A percentile compares a stretch with the other conserved stretches of the same genome.
phyloP scores from a whole-genome alignment of 2,329 filamentous ascomycete genomes.

The Fusarium torulosum region DNA sequence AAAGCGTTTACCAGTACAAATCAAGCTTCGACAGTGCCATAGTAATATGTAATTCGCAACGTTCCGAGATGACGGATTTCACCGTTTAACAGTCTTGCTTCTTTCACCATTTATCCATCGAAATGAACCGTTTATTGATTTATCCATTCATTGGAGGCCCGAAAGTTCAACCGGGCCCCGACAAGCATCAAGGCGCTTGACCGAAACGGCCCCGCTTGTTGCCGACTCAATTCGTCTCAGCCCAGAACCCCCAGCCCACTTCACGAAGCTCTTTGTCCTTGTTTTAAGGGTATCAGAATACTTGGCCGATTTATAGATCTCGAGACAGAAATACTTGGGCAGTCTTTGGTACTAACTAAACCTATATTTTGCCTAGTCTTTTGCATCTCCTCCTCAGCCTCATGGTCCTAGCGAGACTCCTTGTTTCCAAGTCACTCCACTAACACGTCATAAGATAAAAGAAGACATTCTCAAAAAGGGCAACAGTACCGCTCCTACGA shows the following conservation, averaged over 20 bases:
- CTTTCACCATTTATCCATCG: not conserved
- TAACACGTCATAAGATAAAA: slow-evolving; percentile 9
- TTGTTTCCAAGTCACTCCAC: slow-evolving; percentile 30
- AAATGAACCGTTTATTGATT: slow-evolving; percentile 18
- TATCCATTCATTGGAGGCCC: not conserved
- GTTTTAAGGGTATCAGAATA: not conserved
- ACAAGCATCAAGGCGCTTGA: slow-evolving; percentile 25
- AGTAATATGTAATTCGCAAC: slow-evolving; percentile 7
- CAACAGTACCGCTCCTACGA: not conserved
- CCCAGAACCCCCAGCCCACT: slow-evolving; percentile 5
- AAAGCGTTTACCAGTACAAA: not conserved
- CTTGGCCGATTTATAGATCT: not conserved
- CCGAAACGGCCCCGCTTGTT: slow-evolving; percentile 37
- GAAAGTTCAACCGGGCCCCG: too few species aligned
- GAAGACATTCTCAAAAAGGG: slow-evolving; percentile 13
- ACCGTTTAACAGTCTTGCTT: not conserved
- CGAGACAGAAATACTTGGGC: not conserved
- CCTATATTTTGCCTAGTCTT: not conserved
- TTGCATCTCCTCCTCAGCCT: not conserved
- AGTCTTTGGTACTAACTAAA: not conserved
- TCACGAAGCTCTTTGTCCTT: slow-evolving; percentile 12
- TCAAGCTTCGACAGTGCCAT: slow-evolving; percentile 11
- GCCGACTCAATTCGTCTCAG: slow-evolving; percentile 41
- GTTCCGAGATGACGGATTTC: slow-evolving; percentile 7
- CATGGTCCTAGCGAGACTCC: slow-evolving; percentile 14